Conservation (phyloP, 2,329 filamentous ascomycete genomes). For the Pyricularia pennisetigena region DNA sequence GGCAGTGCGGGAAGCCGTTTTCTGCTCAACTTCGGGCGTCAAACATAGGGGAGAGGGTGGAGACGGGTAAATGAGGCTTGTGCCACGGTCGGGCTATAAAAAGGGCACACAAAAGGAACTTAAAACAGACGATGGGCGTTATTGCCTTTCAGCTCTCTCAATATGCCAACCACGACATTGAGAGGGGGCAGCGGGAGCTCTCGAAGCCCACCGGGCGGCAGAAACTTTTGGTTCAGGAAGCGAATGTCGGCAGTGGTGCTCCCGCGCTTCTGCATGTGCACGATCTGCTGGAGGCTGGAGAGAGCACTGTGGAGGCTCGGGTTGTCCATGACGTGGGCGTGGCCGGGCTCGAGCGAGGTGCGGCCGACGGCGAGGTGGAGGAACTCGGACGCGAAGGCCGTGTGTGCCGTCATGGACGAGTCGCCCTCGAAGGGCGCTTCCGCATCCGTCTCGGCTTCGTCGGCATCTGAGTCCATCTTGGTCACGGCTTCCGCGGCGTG, state of each 20-base stretch:
- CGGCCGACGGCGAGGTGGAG: constrained; percentile 41
- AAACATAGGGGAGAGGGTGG: no score
- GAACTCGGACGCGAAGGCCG: constrained; percentile 44
- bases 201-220: constrained; percentile 28
- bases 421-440: no score
- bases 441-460: no score
- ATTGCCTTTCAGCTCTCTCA: constrained; percentile 37
- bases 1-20: no score
- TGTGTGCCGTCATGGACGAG: constrained; percentile 35
- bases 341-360: constrained; percentile 29
- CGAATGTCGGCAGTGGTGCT: constrained; percentile 28
- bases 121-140: background rate
- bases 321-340: constrained; percentile 15
- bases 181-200: constrained; percentile 37
- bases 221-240: constrained; percentile 33
- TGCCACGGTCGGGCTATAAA: no score
- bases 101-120: background rate
- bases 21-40: no score
- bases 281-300: constrained; percentile 40
- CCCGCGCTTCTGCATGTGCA: constrained; percentile 36
- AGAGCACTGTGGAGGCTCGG: constrained; percentile 44
- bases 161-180: constrained; percentile 34
- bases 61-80: no score
- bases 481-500: no score
- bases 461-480: no score